Base-by-base conservation (phyloP, 306 rosid genomes). In the Prunus salicina region DNA sequence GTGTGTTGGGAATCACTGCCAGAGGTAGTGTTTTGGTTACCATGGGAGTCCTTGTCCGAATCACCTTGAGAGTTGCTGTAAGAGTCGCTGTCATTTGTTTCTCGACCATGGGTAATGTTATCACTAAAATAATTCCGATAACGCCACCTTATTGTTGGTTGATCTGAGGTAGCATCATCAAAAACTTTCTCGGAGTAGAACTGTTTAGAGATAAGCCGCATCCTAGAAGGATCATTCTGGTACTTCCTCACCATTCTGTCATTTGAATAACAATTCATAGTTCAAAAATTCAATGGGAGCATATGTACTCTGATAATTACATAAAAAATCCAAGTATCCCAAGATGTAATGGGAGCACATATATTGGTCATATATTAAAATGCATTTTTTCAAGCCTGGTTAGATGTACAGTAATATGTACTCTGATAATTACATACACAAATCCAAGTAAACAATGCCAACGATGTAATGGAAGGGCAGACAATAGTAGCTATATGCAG, bases 71-170 rank as follows among this genome's bases (percentile, higher is more conserved):
- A 71, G 70, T 78, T 71, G 61, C 75, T 69, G 61, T 78, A 60
- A 76, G 86, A 80, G 74, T 78, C 82, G 52, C 71, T 61, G 47
- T 85, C 84, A 19, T 76, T 71, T 22, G 76, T 63, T 65, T 74
- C 81, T 64, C 82, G 88, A 84, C 72, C 87, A 82, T 60, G 73
- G 69, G 28, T 72, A 78, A 43, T 81, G 74, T 73, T 73, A 64
- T 94, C 96, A 10, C 87, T 80, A 79, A 32, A 95, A 79, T 79
- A 88, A 84, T 87, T 90, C 62, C 97, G 95, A 74, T 86, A 85
- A 51, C 97, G 90, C 97, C 93, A 95, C 80, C 89, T 82, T 76
- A 85, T 27, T 64, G 85, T 90, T 32, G 97, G 88, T 53, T 32
- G 82, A 76, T 85, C 88, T 53, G 87, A 78, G 71, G 84, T 77